phyloP scores from a whole-genome alignment of 495 filamentous ascomycete species.

The Penicillium egyptiacum region DNA sequence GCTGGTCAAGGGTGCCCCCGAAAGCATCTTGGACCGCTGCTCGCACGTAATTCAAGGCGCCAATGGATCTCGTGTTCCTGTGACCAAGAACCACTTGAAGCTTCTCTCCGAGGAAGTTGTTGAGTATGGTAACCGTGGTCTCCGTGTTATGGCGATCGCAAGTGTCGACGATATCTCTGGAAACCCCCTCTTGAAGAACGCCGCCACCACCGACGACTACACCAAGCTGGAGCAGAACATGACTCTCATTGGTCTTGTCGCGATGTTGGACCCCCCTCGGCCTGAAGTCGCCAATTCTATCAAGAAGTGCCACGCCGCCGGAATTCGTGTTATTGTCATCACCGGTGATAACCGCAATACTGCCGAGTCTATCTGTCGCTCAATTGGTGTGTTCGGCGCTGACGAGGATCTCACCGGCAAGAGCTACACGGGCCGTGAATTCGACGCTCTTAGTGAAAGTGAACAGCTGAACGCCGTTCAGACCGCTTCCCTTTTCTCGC shows the following conservation, averaged over 20 bases:
- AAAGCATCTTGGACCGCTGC: constrained; percentile 90
- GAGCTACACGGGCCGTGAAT: constrained; percentile 93
- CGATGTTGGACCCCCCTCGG: constrained; percentile 96
- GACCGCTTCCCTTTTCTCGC: constrained; percentile 89
- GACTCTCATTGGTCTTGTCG: constrained; percentile 89
- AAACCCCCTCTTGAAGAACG: constrained; percentile 67
- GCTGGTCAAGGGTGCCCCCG: constrained; percentile 95
- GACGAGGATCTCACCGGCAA: constrained; percentile 84
- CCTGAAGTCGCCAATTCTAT: constrained; percentile 90
- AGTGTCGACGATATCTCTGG: constrained; percentile 69
- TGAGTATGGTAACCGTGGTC: constrained; percentile 86
- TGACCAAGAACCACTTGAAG: constrained; percentile 63
- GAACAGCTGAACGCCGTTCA: constrained; percentile 83
- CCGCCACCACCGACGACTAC: constrained; percentile 83
- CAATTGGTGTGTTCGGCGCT: constrained; percentile 88
- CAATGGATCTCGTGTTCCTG: constrained; percentile 68
- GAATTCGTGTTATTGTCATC: constrained; percentile 96
- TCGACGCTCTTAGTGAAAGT: constrained; percentile 76
- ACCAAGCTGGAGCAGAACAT: constrained; percentile 84
- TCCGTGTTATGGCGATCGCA: constrained; percentile 93
- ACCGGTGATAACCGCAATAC: constrained; percentile 98
- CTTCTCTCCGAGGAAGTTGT: constrained; percentile 75
- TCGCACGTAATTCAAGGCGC: constrained; percentile 72
- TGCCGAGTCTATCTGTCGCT: constrained; percentile 94
- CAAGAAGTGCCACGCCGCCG: constrained; percentile 82